These are phyloP conservation scores for Leavenworthia alabamica DNA, from an alignment of 345 rosid species.

Conservation along the genomic window DNA sequence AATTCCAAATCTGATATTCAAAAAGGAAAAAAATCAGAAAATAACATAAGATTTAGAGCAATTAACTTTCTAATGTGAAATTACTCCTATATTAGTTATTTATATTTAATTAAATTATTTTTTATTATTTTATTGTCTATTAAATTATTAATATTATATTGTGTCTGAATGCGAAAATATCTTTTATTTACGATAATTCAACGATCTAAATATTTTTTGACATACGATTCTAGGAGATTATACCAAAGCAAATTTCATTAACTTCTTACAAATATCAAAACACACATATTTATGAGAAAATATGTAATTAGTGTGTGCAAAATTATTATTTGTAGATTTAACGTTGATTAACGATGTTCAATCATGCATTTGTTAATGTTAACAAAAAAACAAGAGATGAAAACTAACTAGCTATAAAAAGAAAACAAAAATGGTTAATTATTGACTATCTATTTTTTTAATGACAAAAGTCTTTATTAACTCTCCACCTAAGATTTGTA, in stretches of 20 bases:
- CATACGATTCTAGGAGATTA: too few relatives aligned
- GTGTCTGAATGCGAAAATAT: too few relatives aligned
- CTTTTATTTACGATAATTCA: too few relatives aligned
- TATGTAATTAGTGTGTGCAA: background rate
- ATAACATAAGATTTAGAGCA: background rate
- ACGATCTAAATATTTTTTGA: too few relatives aligned
- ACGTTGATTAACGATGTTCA: background rate
- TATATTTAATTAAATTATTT: background rate
- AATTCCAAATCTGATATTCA: too few relatives aligned
- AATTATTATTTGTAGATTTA: background rate
- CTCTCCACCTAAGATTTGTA: background rate
- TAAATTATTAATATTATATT: too few relatives aligned
- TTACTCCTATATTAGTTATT: background rate
- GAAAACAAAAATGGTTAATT: background rate
- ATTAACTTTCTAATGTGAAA: too few relatives aligned
- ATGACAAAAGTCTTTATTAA: background rate
- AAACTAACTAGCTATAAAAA: background rate
- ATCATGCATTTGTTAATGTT: background rate
- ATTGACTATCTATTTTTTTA: background rate
- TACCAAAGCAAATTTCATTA: background rate
- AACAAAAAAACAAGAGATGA: slow-evolving; percentile 7
- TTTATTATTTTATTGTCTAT: too few relatives aligned
- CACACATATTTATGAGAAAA: background rate
- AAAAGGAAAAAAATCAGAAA: background rate
- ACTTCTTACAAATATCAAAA: background rate